Base-by-base conservation (phyloP, 164 flowering plant species). In the Buxus sempervirens region DNA sequence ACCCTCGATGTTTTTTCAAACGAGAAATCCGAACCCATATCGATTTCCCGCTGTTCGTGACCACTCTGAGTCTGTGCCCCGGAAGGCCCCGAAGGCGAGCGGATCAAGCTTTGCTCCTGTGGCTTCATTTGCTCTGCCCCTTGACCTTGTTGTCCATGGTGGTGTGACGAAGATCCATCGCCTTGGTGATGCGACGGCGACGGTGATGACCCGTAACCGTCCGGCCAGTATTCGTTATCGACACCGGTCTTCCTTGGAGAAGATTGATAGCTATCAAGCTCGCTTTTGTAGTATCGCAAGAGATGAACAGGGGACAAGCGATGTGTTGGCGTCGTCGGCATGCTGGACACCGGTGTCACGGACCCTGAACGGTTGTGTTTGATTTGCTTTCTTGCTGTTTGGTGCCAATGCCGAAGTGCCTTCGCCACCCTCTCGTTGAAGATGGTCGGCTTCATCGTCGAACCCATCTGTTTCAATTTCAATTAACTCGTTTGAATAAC, bases 401-500 rank as follows among this genome's bases (percentile, higher is more conserved):
- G 88, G 70, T 90, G 92, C 96, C 97, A 91, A 16, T 75, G 82
- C 19, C 65, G 68, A 14, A 90, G 77, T 0, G 92, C 96, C 12
- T 61, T 58, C 0, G 90, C 91, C 15, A 88, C 86, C 64, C 85
- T 78, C 12, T 92, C 94, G 64, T 88, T 81, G 81, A 91, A 89
- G 58, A 91, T 82, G 15, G 91, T 82, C 5, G 91, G 85, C 60
- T 83, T 90, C 97, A 90, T 84, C 15, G 69, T 83, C 13, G 97
- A 82, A 15, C 97, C 96, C 97, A 92, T 92, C 94, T 91, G 84
- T 48, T 60, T n/a, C n/a, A 41, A 1, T 27, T 20, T 21, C 54
- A 62, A 62, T 5, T 32, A 41, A n/a, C n/a, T n/a, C n/a, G n/a
- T n/a, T n/a, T n/a, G n/a, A n/a, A n/a, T n/a, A n/a, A n/a, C n/a